Evolutionary conservation across 257 asterid genomes (phyloP), one percentile per base, ranked within the genome.

Genomic region (Fraxinus anomala): DNA sequence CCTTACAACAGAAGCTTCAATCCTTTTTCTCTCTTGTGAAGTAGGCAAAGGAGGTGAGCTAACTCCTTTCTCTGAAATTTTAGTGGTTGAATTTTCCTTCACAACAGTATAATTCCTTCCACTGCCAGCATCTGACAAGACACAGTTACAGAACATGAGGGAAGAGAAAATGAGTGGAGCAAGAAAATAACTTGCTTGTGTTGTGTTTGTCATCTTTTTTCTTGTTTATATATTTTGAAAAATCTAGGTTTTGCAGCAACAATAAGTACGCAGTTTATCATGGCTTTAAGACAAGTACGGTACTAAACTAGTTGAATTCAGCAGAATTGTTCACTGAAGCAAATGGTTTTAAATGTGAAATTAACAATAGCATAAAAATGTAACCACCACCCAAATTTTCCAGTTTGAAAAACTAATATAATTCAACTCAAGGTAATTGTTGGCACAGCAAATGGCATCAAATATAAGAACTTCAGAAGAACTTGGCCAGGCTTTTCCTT

Each of bases 51-150:
- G 84, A 77, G 82, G 82, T 81, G 82, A 68, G 82, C 73, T 68
- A 80, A 80, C 77, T 67, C 85, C 82, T 84, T 87, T 91, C 78
- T 88, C 96, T 54, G 79, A 28, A 80, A 68, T 81, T 78, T 81
- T 89, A 72, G 78, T 71, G 30, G 81, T 26, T 42, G 81, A 82
- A 75, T 76, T 89, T 80, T 86, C 96, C 86, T 89, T 91, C 34
- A 79, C 77, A 61, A 84, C 72, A 86, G 85, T 81, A 19, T 75
- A 82, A 79, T 78, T 84, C 88, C 87, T 91, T 78, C 96, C 97
- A 84, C 90, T 90, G 75, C 85, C 90, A 72, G 86, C 89, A 87
- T 88, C 96, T 92, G 87, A 77, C 59, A 79, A 83, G 73, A 68
- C 83, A 76, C 23, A 49, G 77, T 56, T 71, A 80, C 80, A 71